Percentiles rank a stretch among this genome's conserved stretches.
phyloP scores from a whole-genome alignment of 257 asterid genomes.

The Salvia splendens region DNA sequence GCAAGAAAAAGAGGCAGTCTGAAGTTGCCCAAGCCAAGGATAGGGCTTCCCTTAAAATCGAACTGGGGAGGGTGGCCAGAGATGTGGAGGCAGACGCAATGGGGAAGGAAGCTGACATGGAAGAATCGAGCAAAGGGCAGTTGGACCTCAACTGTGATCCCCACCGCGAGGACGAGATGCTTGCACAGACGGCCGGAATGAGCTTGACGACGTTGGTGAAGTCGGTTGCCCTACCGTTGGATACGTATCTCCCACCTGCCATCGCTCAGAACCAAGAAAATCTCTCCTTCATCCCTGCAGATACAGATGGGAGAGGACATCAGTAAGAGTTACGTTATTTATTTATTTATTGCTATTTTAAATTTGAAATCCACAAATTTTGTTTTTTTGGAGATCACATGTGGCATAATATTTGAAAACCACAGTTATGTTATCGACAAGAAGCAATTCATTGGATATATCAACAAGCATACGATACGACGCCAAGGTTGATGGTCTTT shows the following conservation, averaged over 20 bases:
- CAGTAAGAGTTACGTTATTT: neutral
- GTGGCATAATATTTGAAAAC: slow-evolving; percentile 6
- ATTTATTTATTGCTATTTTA: neutral
- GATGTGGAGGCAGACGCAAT: no score
- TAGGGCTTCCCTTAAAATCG: no score
- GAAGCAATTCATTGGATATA: no score
- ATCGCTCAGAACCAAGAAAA: slow-evolving; percentile 30
- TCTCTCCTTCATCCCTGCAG: slow-evolving; percentile 13
- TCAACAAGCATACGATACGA: no score
- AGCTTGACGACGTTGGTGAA: slow-evolving; percentile 57
- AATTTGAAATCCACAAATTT: neutral
- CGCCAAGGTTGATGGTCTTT: no score
- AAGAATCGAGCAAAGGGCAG: slow-evolving; percentile 46
- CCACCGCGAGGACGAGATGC: slow-evolving; percentile 62
- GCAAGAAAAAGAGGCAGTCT: slow-evolving; percentile 74
- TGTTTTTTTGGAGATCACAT: neutral
- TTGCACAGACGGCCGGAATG: slow-evolving; percentile 56
- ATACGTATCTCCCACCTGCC: slow-evolving; percentile 32
- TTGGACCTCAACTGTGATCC: slow-evolving; percentile 86
- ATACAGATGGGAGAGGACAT: slow-evolving; percentile 25
- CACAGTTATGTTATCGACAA: neutral
- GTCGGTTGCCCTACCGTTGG: slow-evolving; percentile 48
- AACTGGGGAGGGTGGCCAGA: no score
- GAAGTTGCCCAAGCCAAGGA: slow-evolving; percentile 58
- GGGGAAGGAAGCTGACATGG: slow-evolving; percentile 36